Percentiles rank a stretch among this genome's conserved stretches.
These are phyloP conservation scores for Podospora pseudopauciseta DNA, from an alignment of 495 filamentous ascomycete genomes.

Conservation along the genomic window DNA sequence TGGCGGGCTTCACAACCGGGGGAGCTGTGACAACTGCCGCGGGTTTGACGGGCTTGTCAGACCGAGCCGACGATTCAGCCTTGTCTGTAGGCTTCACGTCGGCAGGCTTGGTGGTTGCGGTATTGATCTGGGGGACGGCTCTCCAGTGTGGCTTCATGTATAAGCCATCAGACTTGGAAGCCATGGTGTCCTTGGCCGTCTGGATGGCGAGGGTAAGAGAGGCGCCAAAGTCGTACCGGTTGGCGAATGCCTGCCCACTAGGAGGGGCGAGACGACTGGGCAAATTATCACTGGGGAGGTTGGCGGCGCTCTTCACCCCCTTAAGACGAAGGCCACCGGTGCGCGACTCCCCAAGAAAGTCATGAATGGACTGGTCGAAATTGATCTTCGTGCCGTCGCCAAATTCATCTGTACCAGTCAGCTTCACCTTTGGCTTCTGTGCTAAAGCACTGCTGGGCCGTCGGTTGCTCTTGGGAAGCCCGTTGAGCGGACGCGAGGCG, in stretches of 20 bases:
- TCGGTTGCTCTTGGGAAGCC: slow-evolving; percentile 74
- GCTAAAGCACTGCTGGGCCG: slow-evolving; percentile 46
- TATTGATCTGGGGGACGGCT: not conserved
- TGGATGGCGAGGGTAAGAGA: slow-evolving; percentile 83
- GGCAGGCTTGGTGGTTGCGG: slow-evolving; percentile 17
- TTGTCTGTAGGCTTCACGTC: slow-evolving; percentile 2
- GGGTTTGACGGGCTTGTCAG: slow-evolving; percentile 11
- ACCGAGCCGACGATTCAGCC: not conserved
- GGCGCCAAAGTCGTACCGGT: slow-evolving; percentile 89
- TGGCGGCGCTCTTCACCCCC: slow-evolving; percentile 46
- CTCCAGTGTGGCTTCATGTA: slow-evolving; percentile 48
- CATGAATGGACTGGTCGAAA: slow-evolving; percentile 55
- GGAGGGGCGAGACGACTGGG: slow-evolving; percentile 50
- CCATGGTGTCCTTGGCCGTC: slow-evolving; percentile 52
- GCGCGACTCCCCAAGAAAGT: slow-evolving; percentile 51
- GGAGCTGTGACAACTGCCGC: slow-evolving; percentile 15
- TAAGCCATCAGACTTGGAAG: slow-evolving; percentile 48
- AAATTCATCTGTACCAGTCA: slow-evolving; percentile 68
- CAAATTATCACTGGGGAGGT: slow-evolving; percentile 48
- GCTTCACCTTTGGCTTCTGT: slow-evolving; percentile 59
- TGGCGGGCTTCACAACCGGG: slow-evolving; percentile 16
- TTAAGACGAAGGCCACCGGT: slow-evolving; percentile 47
- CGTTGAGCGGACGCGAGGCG: slow-evolving; percentile 51
- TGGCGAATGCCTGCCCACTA: slow-evolving; percentile 74
- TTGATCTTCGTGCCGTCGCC: slow-evolving; percentile 52